Conservation (phyloP, 1,284 basidiomycete species). For the Leccinum holopus region DNA sequence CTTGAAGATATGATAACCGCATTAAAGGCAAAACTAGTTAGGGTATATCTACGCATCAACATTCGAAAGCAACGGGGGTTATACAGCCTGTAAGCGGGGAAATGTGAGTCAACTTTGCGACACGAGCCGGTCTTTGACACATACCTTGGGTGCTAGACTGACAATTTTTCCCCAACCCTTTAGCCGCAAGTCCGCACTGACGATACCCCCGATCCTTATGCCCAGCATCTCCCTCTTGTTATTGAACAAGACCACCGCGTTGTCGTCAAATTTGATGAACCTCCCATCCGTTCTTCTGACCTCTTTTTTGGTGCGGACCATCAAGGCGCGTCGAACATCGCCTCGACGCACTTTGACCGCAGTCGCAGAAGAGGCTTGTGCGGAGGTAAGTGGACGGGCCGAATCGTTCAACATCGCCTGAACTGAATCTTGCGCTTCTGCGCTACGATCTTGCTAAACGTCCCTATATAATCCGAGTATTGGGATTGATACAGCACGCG, state of each 20-base stretch:
- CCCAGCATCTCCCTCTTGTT: conserved; percentile 97
- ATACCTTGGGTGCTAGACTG: conserved; percentile 79
- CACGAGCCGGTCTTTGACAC: conserved; percentile 10
- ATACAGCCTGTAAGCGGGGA: conserved; percentile 20
- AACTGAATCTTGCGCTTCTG: conserved; percentile 48
- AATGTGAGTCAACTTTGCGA: neutral
- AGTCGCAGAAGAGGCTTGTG: conserved; percentile 58
- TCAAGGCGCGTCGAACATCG: conserved; percentile 92
- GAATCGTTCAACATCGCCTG: conserved; percentile 35
- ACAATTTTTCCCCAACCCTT: conserved; percentile 97
- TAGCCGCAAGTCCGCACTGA: conserved; percentile 86
- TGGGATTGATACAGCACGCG: conserved; percentile 50
- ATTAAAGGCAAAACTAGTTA: conserved; percentile 5
- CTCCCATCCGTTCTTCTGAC: conserved; percentile 86
- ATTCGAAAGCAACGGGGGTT: conserved; percentile 2
- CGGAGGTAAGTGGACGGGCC: conserved; percentile 49
- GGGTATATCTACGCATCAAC: conserved; percentile 13
- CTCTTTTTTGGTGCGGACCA: conserved; percentile 88
- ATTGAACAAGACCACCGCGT: conserved; percentile 94
- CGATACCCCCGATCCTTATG: conserved; percentile 91
- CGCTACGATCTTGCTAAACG: conserved; percentile 45
- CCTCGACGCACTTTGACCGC: conserved; percentile 87
- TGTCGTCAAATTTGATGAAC: conserved; percentile 93
- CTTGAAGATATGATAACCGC: neutral
- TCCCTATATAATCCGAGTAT: conserved; percentile 50